Evolutionary conservation across 345 rosid genomes (phyloP).

Genomic region (Erucastrum elatum): DNA sequence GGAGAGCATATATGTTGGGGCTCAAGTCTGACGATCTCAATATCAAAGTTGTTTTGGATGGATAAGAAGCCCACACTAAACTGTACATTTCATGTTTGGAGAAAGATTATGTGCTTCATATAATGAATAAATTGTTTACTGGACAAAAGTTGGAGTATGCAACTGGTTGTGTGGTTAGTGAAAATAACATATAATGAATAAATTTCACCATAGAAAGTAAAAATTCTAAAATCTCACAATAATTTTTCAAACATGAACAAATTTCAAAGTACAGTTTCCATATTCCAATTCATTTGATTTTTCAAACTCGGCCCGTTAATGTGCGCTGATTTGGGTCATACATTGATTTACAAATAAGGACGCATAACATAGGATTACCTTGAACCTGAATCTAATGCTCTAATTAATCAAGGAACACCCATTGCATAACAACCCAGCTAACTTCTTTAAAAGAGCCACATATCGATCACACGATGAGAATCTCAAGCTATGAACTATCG

Average conservation of each 20-base stretch:
- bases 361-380: neutral
- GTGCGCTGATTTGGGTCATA: neutral
- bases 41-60: neutral
- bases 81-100: neutral
- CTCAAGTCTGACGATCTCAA: neutral
- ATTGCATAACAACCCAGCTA: neutral
- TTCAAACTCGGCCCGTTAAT: neutral
- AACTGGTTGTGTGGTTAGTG: too few species aligned
- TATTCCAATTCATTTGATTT: too few species aligned
- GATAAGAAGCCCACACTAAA: neutral
- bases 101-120: neutral
- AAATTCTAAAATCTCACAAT: too few species aligned
- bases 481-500: neutral
- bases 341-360: neutral
- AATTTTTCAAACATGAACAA: too few species aligned
- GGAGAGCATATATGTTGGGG: neutral
- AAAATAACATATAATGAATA: too few species aligned
- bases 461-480: neutral
- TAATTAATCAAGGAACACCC: neutral
- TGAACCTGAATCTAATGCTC: neutral
- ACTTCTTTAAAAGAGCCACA: neutral
- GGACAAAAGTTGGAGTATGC: too few species aligned
- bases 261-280: too few species aligned
- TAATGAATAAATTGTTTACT: too few species aligned
- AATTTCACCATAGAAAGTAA: too few species aligned